Conservation (phyloP, 805 yeast genomes). For the Metschnikowia corniflorae region DNA sequence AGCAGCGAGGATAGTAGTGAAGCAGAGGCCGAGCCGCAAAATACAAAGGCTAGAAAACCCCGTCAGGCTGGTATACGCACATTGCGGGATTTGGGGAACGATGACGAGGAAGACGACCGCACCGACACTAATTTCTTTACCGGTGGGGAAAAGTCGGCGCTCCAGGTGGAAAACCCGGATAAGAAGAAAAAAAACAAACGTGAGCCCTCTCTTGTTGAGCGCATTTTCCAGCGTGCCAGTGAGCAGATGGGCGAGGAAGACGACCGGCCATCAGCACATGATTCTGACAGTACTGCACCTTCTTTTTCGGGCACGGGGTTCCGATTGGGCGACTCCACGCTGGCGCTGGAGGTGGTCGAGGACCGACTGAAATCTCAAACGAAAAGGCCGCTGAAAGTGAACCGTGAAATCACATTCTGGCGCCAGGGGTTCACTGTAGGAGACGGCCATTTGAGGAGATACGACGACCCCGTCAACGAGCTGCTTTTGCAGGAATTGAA, state of each 20-base stretch:
- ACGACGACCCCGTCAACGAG: slow-evolving; percentile 90
- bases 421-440: slow-evolving; percentile 94
- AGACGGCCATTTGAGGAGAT: slow-evolving; percentile 79
- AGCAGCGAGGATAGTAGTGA: slow-evolving; percentile 2
- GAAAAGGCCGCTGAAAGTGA: slow-evolving; percentile 47
- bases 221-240: slow-evolving; percentile 62
- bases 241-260: slow-evolving; percentile 41
- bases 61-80: slow-evolving; percentile 30
- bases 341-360: slow-evolving; percentile 31
- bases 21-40: slow-evolving; percentile 1
- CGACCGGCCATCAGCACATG: slow-evolving; percentile 32
- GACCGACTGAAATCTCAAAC: slow-evolving; percentile 24
- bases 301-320: slow-evolving; percentile 51
- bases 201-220: slow-evolving; percentile 52
- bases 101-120: slow-evolving; percentile 51
- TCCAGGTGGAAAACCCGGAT: slow-evolving; percentile 75
- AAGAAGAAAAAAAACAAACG: slow-evolving; percentile 33
- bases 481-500: slow-evolving; percentile 75
- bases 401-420: slow-evolving; percentile 90
- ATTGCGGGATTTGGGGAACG: slow-evolving; percentile 41
- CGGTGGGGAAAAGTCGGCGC: slow-evolving; percentile 71
- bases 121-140: slow-evolving; percentile 57
- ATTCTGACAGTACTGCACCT: slow-evolving; percentile 14
- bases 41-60: slow-evolving; percentile 1
- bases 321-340: slow-evolving; percentile 47